phyloP scores from a whole-genome alignment of 768 basidiomycete species.

The Sutorius australiensis region DNA sequence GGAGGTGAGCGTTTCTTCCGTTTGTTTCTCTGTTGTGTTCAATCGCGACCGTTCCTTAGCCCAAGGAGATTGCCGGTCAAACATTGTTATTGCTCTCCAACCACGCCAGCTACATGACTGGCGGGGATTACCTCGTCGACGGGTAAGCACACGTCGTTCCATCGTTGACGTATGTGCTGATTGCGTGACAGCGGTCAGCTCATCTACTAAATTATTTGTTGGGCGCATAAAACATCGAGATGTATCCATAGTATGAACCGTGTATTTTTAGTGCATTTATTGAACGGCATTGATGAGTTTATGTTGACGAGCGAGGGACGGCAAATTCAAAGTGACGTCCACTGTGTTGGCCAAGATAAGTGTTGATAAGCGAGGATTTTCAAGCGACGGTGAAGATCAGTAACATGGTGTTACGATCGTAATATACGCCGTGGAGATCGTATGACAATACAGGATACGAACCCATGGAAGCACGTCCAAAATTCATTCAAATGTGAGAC shows the following conservation, averaged over 20 bases:
- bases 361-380: no score
- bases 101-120: conserved; percentile 54
- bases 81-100: conserved; percentile 51
- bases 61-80: conserved; percentile 55
- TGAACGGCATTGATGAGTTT: background rate
- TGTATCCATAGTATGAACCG: background rate
- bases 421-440: no score
- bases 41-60: conserved; percentile 29
- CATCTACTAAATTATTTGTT: conserved; percentile 22
- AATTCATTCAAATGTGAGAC: background rate
- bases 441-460: no score
- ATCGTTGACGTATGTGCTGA: background rate
- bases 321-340: background rate
- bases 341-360: background rate
- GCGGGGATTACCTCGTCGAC: conserved; percentile 53
- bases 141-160: conserved; percentile 36
- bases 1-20: conserved; percentile 32
- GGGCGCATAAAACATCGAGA: no score
- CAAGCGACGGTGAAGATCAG: no score
- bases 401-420: no score
- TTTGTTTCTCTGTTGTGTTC: background rate
- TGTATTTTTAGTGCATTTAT: conserved; percentile 11
- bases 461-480: no score
- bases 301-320: no score
- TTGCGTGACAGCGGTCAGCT: conserved; percentile 23